phyloP scores from a whole-genome alignment of 2,329 filamentous ascomycete species.

The Trichoderma sp. region DNA sequence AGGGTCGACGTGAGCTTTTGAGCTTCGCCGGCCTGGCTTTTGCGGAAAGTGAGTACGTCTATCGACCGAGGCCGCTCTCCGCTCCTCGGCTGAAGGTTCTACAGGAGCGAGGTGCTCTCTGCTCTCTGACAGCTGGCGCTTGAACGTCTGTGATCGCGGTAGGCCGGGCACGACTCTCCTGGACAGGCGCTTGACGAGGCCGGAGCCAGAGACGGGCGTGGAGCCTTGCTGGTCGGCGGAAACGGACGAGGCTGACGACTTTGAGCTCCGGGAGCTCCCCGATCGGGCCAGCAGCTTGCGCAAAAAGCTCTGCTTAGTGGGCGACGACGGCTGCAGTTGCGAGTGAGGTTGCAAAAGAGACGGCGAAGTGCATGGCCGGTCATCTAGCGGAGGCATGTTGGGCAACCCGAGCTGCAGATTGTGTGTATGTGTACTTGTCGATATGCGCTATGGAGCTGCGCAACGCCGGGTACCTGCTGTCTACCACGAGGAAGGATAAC shows the following conservation, averaged over 20 bases:
- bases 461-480: not conserved
- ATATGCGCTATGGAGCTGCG: conserved; percentile 1
- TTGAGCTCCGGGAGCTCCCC: conserved; percentile 4
- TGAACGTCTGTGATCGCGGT: conserved; percentile 74
- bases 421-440: not conserved
- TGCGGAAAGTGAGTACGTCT: conserved; percentile 38
- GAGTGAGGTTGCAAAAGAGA: conserved; percentile 20
- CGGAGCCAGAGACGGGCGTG: conserved; percentile 18
- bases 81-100: conserved; percentile 61
- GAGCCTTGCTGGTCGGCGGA: not conserved
- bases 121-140: conserved; percentile 77
- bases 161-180: conserved; percentile 73
- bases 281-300: conserved; percentile 30
- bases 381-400: conserved; percentile 34
- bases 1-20: conserved; percentile 32
- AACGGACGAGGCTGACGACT: conserved; percentile 8
- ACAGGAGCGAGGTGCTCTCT: conserved; percentile 69
- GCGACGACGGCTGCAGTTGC: conserved; percentile 18
- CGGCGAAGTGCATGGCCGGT: conserved; percentile 30
- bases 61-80: conserved; percentile 68
- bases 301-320: conserved; percentile 28
- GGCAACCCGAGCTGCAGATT: not conserved
- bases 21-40: conserved; percentile 30
- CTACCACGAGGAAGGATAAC: not conserved
- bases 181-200: conserved; percentile 43